These are phyloP conservation scores for Mycena indigotica DNA, from an alignment of 768 basidiomycete species.

Conservation along the genomic window DNA sequence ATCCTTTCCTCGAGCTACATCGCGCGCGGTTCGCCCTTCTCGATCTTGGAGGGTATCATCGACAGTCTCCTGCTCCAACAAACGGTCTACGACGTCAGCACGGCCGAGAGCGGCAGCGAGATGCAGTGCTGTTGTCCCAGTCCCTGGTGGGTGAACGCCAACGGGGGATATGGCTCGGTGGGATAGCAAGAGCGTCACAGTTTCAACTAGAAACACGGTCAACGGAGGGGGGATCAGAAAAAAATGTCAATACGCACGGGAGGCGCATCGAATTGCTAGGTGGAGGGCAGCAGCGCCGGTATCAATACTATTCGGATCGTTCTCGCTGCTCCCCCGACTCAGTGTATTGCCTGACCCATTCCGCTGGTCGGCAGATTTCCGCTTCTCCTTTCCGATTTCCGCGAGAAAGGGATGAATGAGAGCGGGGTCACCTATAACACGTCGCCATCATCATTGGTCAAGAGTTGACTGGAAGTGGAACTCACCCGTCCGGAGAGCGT, in stretches of 20 bases:
- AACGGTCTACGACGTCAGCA: slow-evolving; percentile 67
- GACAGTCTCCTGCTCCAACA: slow-evolving; percentile 78
- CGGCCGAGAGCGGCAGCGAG: slow-evolving; percentile 70
- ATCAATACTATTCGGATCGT: slow-evolving; percentile 45
- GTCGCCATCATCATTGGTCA: slow-evolving; percentile 1
- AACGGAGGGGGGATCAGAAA: background rate
- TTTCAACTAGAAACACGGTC: slow-evolving; percentile 51
- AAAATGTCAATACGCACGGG: slow-evolving; percentile 47
- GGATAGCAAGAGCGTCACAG: slow-evolving; percentile 65
- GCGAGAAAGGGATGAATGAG: slow-evolving; percentile 81
- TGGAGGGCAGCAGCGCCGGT: slow-evolving; percentile 77
- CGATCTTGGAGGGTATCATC: slow-evolving; percentile 76
- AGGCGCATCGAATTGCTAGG: slow-evolving; percentile 80
- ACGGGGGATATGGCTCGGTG: slow-evolving; percentile 82
- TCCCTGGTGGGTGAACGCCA: slow-evolving; percentile 69
- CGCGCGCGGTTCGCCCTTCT: slow-evolving; percentile 66
- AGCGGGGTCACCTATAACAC: slow-evolving; percentile 64
- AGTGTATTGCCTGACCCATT: background rate
- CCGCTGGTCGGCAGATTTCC: slow-evolving; percentile 42
- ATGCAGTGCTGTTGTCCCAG: slow-evolving; percentile 75
- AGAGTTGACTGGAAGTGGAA: slow-evolving; percentile 7
- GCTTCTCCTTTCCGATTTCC: slow-evolving; percentile 70
- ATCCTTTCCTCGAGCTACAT: slow-evolving; percentile 74
- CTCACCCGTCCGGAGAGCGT: slow-evolving; percentile 64
- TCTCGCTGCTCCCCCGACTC: no score